These are phyloP conservation scores for Colletotrichum chlorophyti DNA, from an alignment of 2,329 filamentous ascomycete species.

Conservation along the genomic window DNA sequence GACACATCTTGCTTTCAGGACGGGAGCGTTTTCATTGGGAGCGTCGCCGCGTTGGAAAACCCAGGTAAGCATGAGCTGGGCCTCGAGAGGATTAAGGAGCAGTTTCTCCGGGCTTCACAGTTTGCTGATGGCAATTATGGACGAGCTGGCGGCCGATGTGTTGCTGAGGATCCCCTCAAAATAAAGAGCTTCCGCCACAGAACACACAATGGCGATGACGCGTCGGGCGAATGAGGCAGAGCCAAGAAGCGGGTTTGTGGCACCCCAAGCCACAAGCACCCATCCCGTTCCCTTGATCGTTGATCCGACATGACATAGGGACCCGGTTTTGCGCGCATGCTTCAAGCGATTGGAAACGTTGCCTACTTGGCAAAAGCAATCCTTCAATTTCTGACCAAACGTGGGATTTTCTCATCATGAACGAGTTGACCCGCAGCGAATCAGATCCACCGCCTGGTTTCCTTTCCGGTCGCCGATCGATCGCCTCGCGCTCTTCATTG, in stretches of 20 bases:
- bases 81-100: not conserved
- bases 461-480: not conserved
- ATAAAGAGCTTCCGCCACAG: not conserved
- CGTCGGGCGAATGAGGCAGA: not conserved
- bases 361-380: not conserved
- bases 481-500: not conserved
- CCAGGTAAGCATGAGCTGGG: not conserved
- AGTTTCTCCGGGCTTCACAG: not conserved
- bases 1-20: not conserved
- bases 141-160: not conserved
- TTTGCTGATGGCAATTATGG: not conserved
- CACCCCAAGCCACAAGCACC: not conserved
- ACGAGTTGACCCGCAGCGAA: not conserved
- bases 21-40: not conserved
- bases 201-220: constrained; percentile 3
- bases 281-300: not conserved
- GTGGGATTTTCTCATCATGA: constrained; percentile 5
- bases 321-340: not conserved
- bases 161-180: constrained; percentile 1
- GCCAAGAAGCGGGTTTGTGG: not conserved
- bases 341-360: too few species aligned
- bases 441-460: not conserved
- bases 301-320: not conserved
- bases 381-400: not conserved
- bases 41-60: not conserved